Evolutionary conservation across 495 filamentous ascomycete genomes (phyloP).

Genomic region (Penicillium odoratum): DNA sequence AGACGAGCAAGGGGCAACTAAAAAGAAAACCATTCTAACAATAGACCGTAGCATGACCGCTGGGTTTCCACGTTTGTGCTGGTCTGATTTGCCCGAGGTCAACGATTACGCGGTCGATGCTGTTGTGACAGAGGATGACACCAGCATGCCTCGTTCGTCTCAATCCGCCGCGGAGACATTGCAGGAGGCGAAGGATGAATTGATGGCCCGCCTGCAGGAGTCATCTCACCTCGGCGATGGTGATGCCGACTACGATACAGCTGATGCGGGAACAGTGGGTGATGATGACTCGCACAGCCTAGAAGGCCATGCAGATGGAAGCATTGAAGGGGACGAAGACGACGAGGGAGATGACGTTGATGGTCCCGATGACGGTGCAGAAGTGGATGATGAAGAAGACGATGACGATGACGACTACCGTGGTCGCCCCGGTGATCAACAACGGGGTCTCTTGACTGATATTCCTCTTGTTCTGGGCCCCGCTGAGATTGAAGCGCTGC

Average conservation of each 20-base stretch:
- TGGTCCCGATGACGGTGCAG: conserved; percentile 21
- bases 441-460: conserved; percentile 85
- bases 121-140: conserved; percentile 48
- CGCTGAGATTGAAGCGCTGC: conserved; percentile 88
- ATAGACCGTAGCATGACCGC: conserved; percentile 47
- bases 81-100: conserved; percentile 50
- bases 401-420: conserved; percentile 78
- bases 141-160: conserved; percentile 52
- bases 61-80: conserved; percentile 48
- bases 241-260: conserved; percentile 48
- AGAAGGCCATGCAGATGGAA: conserved; percentile 51
- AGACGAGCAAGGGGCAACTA: conserved; percentile 30
- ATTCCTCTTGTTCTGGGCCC: conserved; percentile 92
- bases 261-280: conserved; percentile 47
- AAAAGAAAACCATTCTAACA: conserved; percentile 45
- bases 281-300: conserved; percentile 50
- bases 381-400: conserved; percentile 47
- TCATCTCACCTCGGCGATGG: conserved; percentile 45
- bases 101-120: conserved; percentile 43
- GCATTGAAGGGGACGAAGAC: conserved; percentile 58
- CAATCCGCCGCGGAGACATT: conserved; percentile 55
- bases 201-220: conserved; percentile 57
- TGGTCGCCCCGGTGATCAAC: conserved; percentile 76
- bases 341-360: conserved; percentile 55
- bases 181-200: conserved; percentile 57